These are phyloP conservation scores for Helenozyma rhizophorensis DNA, from an alignment of 805 yeast genomes.

Conservation along the genomic window DNA sequence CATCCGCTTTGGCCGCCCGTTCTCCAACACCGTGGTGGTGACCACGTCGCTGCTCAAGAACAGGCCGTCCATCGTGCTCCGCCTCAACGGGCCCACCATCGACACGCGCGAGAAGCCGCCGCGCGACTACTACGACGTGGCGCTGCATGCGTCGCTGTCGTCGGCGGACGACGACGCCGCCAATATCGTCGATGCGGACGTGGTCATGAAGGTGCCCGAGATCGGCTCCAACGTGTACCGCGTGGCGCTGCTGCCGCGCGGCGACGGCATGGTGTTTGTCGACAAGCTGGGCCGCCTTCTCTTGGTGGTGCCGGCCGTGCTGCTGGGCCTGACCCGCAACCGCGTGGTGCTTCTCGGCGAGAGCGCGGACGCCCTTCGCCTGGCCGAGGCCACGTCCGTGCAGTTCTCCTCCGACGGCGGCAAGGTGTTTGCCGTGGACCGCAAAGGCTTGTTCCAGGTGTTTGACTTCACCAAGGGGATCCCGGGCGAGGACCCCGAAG, in stretches of 20 bases:
- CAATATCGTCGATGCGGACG: conserved; percentile 26
- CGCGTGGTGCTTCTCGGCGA: conserved; percentile 69
- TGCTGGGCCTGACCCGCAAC: conserved; percentile 26
- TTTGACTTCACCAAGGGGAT: conserved; percentile 87
- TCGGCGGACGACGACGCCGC: conserved; percentile 8
- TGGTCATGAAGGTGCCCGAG: conserved; percentile 59
- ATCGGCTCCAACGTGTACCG: conserved; percentile 76
- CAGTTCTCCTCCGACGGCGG: conserved; percentile 80
- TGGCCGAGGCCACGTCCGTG: conserved; percentile 73
- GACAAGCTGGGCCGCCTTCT: conserved; percentile 76
- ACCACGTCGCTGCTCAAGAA: conserved; percentile 34
- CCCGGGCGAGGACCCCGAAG: conserved; percentile 62
- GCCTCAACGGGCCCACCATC: conserved; percentile 45
- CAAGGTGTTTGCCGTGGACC: conserved; percentile 66
- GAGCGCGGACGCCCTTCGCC: conserved; percentile 69
- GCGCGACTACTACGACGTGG: conserved; percentile 3
- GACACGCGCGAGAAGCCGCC: conserved; percentile 23
- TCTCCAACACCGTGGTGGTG: conserved; percentile 33
- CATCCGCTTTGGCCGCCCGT: conserved; percentile 47
- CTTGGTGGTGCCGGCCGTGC: conserved; percentile 48
- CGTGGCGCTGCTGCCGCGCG: conserved; percentile 75
- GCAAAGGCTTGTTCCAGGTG: conserved; percentile 74
- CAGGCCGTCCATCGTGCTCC: conserved; percentile 29
- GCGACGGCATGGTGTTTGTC: conserved; percentile 78
- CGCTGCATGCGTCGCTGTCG: conserved; percentile 2